Evolutionary conservation across 2,329 filamentous ascomycete species (phyloP).

Genomic region (Monosporascus sp.): DNA sequence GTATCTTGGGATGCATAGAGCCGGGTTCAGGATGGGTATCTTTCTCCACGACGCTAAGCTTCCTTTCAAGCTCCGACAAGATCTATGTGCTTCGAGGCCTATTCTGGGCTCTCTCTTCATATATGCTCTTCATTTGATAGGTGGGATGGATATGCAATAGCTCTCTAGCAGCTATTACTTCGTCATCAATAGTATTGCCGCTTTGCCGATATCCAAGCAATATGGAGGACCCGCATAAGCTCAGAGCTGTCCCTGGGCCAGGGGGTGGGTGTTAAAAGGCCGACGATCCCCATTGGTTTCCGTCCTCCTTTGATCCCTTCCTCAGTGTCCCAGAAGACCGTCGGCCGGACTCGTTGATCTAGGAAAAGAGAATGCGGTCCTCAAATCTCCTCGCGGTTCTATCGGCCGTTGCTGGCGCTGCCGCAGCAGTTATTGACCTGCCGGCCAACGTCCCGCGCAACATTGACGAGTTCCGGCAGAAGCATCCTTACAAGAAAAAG

Average conservation of each 20-base stretch:
- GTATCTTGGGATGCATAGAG: neutral
- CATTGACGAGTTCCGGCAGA: conserved; percentile 31
- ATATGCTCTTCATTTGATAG: no score
- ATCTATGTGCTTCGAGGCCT: no score
- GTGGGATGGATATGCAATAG: no score
- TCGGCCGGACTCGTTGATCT: neutral
- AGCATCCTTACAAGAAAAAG: conserved; percentile 29
- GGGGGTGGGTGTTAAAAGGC: neutral
- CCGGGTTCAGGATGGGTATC: no score
- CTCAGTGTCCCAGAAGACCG: neutral
- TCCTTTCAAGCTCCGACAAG: no score
- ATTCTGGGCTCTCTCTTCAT: no score
- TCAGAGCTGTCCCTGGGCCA: neutral
- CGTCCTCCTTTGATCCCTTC: neutral
- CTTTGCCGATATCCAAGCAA: no score
- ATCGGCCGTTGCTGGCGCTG: conserved; percentile 16
- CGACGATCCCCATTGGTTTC: neutral
- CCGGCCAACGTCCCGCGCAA: conserved; percentile 29
- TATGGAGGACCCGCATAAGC: no score
- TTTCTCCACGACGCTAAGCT: neutral
- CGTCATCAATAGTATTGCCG: no score
- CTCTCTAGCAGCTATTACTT: no score
- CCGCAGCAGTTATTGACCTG: conserved; percentile 18
- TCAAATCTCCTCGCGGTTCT: conserved; percentile 14
- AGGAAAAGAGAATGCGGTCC: conserved; percentile 15